Conservation (phyloP, 2,329 filamentous ascomycete species). For the Neophaeococcomyces mojaviensis region DNA sequence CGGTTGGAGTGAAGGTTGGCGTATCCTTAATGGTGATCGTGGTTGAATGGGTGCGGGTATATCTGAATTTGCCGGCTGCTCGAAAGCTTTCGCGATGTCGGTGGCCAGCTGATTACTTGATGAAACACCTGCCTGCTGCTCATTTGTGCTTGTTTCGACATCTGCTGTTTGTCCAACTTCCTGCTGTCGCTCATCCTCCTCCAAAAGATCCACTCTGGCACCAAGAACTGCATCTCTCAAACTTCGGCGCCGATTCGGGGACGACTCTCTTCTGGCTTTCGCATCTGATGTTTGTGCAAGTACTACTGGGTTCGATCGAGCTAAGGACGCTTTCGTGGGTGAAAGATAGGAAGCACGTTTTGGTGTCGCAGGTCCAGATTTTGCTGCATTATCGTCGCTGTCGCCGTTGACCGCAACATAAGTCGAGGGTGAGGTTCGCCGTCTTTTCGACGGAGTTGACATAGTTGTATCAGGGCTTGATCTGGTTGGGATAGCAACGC, state of each 20-base stretch:
- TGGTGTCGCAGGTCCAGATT: slow-evolving; percentile 13
- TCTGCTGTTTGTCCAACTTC: background rate
- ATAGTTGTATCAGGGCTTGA: no score
- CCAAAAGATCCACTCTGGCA: background rate
- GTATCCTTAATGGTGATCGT: background rate
- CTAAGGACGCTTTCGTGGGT: slow-evolving; percentile 23
- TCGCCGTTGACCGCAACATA: background rate
- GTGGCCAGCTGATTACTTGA: background rate
- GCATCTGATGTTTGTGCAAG: slow-evolving; percentile 10
- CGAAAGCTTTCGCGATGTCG: background rate
- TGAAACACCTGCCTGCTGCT: background rate
- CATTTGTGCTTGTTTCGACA: background rate
- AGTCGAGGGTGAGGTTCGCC: slow-evolving; percentile 2
- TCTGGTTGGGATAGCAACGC: no score
- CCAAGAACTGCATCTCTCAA: slow-evolving; percentile 2
- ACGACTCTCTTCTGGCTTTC: slow-evolving; percentile 6
- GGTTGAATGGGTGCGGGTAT: background rate
- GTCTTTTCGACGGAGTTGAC: slow-evolving; percentile 1
- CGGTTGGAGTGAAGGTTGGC: background rate
- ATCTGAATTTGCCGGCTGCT: background rate
- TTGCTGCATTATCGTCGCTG: background rate
- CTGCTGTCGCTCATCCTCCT: background rate
- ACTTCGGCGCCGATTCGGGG: slow-evolving; percentile 3
- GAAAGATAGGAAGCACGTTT: slow-evolving; percentile 22
- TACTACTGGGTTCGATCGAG: slow-evolving; percentile 22